Base-by-base conservation (phyloP, 805 yeast genomes). In the Kodamaea kaohsiungensis region DNA sequence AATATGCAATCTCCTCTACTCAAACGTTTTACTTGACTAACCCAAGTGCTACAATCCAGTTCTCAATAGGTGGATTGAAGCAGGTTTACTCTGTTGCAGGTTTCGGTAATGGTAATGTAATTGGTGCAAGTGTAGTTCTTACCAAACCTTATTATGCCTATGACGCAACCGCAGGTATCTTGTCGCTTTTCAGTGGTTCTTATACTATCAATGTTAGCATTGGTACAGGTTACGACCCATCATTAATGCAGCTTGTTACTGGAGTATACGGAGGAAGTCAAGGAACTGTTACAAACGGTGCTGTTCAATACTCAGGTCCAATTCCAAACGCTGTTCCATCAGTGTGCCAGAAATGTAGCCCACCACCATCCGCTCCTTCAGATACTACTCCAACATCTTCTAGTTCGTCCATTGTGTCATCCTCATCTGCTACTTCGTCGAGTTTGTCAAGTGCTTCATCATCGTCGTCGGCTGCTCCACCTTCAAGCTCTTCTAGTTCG, bases 71-170 rank as follows among this genome's bases (percentile, higher is more conserved):
- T 39, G 58, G 58, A 45, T 46, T 51, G 15, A 22, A 54, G 5
- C 65, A 62, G 54, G 54, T 62, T 27, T 60, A 55, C 54, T 59
- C 55, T 2, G 67, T 67, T 47, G 64, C 63, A 27, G 70, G 70
- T 19, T 67, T 59, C 56, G 71, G 71, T 53, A 58, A 58, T 48
- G 68, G 68, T 13, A 67, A 67, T 49, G 51, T 59, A n/a, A 64
- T 66, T 57, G 70, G 25, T 6, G 3, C 25, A 22, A 22, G 25
- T 22, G 25, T 6, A 3, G 3, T 10, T 12, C 35, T 30, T 30
- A 9, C 35, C 35, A 30, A 10, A 5, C 35, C 35, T 12, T 30
- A 12, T 15, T 54, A 3, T 47, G 3, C 33, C 0, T 56, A 56
- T 18, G 30, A 45, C 17, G 45, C 59, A 2, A 39, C 27, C 4